Conservation (phyloP, 768 basidiomycete species). For the Mycena polygramma region DNA sequence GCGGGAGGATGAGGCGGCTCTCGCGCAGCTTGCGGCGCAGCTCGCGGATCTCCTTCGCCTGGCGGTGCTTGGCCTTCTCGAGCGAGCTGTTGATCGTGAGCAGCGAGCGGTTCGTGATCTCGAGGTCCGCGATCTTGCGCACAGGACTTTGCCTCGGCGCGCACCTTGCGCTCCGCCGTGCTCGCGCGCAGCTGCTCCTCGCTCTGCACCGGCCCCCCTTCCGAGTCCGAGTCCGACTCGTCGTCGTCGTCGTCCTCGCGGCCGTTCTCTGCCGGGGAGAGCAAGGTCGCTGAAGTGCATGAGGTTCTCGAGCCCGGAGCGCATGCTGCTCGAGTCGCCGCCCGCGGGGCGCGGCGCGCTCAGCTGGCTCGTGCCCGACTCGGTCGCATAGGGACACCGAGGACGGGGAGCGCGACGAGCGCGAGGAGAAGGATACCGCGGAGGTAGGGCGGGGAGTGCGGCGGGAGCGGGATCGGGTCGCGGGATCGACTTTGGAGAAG, state of each 20-base stretch:
- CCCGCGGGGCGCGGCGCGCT: constrained; percentile 37
- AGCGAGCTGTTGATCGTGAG: constrained; percentile 87
- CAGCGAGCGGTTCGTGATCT: constrained; percentile 90
- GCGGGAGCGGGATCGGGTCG: constrained; percentile 71
- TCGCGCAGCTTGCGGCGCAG: constrained; percentile 87
- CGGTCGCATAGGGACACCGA: constrained; percentile 57
- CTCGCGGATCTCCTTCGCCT: constrained; percentile 88
- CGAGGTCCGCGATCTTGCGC: constrained; percentile 84
- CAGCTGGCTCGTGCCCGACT: constrained; percentile 54
- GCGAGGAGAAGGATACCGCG: constrained; percentile 81
- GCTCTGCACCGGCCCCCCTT: constrained; percentile 20
- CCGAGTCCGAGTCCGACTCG: constrained; percentile 37
- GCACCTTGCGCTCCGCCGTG: constrained; percentile 56
- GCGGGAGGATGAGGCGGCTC: constrained; percentile 82
- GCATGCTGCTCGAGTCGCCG: constrained; percentile 42
- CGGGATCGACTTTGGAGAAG: constrained; percentile 64
- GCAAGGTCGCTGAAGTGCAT: constrained; percentile 52
- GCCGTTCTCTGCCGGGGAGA: constrained; percentile 45
- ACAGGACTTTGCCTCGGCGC: too few relatives aligned
- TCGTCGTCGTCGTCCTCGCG: constrained; percentile 47
- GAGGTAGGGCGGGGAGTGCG: constrained; percentile 81
- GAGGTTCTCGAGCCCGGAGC: constrained; percentile 59
- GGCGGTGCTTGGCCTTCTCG: constrained; percentile 83
- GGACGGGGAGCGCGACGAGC: constrained; percentile 73
- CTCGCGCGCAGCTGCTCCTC: constrained; percentile 47